These are phyloP conservation scores for Moesziomyces parantarcticus DNA, from an alignment of 1,284 basidiomycete species.

Conservation along the genomic window DNA sequence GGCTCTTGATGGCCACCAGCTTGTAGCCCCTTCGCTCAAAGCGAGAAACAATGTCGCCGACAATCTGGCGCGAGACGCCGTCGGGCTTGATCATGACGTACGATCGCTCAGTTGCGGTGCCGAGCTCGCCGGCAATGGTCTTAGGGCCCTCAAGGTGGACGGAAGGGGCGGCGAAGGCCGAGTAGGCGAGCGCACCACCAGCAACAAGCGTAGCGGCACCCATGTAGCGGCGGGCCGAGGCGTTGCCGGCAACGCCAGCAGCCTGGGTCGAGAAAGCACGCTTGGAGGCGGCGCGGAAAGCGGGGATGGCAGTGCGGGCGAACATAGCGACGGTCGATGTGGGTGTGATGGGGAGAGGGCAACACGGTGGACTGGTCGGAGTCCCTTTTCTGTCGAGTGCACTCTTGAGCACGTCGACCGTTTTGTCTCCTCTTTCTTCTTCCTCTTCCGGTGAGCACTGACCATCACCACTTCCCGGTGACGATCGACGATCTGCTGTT, in stretches of 20 bases:
- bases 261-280: slow-evolving; percentile 54
- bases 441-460: slow-evolving; percentile 18
- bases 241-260: slow-evolving; percentile 20
- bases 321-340: slow-evolving; percentile 20
- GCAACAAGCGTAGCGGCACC: slow-evolving; percentile 48
- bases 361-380: neutral
- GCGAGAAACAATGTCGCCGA: slow-evolving; percentile 61
- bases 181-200: slow-evolving; percentile 47
- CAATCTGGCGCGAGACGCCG: slow-evolving; percentile 60
- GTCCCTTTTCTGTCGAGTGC: too few species aligned
- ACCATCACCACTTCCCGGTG: slow-evolving; percentile 2
- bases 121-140: slow-evolving; percentile 70
- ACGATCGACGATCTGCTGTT: neutral
- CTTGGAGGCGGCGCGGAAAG: slow-evolving; percentile 43
- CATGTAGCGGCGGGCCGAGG: slow-evolving; percentile 41
- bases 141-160: slow-evolving; percentile 68
- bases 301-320: slow-evolving; percentile 43
- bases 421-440: neutral
- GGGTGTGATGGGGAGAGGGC: slow-evolving; percentile 9
- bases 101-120: slow-evolving; percentile 69
- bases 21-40: slow-evolving; percentile 60
- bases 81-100: slow-evolving; percentile 70
- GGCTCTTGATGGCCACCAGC: slow-evolving; percentile 30
- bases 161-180: slow-evolving; percentile 29
- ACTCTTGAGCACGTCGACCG: neutral